phyloP scores from a whole-genome alignment of 129 eudicot species.

The Flaveria trinervia region DNA sequence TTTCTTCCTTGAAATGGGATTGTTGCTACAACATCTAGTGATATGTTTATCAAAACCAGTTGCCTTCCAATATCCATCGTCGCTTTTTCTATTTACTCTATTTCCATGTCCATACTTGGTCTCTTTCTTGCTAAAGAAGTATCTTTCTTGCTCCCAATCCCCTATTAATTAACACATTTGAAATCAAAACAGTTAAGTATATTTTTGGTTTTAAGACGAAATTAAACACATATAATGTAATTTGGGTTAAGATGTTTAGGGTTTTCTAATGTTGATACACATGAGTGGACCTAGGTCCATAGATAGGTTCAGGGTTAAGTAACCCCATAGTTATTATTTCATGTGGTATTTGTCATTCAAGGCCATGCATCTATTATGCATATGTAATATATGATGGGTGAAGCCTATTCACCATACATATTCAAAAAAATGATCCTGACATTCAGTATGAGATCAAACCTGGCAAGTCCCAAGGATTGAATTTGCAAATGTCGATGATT shows the following conservation, averaged over 20 bases:
- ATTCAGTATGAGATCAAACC: constrained; percentile 33
- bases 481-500: constrained; percentile 44
- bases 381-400: too few relatives aligned
- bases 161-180: constrained; percentile 40
- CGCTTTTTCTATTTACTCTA: constrained; percentile 39
- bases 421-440: neutral
- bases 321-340: neutral
- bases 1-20: constrained; percentile 31
- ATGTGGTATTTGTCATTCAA: neutral
- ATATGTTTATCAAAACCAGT: constrained; percentile 60
- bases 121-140: constrained; percentile 76
- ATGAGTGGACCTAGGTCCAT: neutral
- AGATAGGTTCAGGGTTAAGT: neutral
- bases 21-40: constrained; percentile 33
- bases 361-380: too few relatives aligned
- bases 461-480: constrained; percentile 82
- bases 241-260: constrained; percentile 9
- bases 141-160: constrained; percentile 64
- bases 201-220: constrained; percentile 5
- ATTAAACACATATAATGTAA: constrained; percentile 13
- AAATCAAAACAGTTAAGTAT: neutral
- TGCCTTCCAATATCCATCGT: constrained; percentile 67
- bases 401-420: too few relatives aligned
- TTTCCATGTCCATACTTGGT: constrained; percentile 48
- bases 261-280: neutral